Evolutionary conservation across 257 asterid species (phyloP).

Genomic region (Fraxinus quadrangulata): DNA sequence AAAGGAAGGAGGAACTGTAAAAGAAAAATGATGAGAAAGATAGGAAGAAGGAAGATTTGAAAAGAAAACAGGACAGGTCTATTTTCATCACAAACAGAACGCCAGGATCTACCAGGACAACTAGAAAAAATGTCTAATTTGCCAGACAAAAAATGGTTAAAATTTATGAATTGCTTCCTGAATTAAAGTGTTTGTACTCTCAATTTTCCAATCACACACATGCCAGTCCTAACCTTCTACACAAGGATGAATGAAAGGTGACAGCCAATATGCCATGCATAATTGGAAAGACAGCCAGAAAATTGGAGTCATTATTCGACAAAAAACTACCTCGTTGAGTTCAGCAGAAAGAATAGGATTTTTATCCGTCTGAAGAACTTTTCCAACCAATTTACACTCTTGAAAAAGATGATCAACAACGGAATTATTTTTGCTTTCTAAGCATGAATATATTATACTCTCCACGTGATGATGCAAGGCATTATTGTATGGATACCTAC

Average conservation of each 20-base stretch:
- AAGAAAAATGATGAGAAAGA: neutral
- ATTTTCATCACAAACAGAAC: neutral
- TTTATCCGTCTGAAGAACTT: constrained; percentile 72
- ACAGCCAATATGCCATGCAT: neutral
- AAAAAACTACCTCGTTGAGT: constrained; percentile 49
- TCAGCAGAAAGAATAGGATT: constrained; percentile 59
- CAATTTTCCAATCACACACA: neutral
- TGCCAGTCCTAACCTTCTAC: neutral
- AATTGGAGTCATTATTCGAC: constrained; percentile 5
- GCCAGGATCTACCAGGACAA: neutral
- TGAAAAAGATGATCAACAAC: constrained; percentile 69
- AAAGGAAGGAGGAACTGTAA: neutral
- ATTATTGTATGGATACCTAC: constrained; percentile 90
- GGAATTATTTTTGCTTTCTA: constrained; percentile 69
- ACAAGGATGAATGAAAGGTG: neutral
- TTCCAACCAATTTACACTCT: constrained; percentile 70
- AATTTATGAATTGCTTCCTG: neutral
- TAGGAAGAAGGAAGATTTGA: neutral
- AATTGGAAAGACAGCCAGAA: constrained; percentile 3
- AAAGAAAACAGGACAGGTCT: neutral
- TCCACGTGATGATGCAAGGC: constrained; percentile 96
- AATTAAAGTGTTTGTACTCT: neutral
- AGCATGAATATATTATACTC: constrained; percentile 81
- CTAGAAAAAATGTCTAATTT: neutral
- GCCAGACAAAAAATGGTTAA: neutral